Base-by-base conservation (phyloP, 2,329 filamentous ascomycete species). In the Davidsoniella neocaledoniae region DNA sequence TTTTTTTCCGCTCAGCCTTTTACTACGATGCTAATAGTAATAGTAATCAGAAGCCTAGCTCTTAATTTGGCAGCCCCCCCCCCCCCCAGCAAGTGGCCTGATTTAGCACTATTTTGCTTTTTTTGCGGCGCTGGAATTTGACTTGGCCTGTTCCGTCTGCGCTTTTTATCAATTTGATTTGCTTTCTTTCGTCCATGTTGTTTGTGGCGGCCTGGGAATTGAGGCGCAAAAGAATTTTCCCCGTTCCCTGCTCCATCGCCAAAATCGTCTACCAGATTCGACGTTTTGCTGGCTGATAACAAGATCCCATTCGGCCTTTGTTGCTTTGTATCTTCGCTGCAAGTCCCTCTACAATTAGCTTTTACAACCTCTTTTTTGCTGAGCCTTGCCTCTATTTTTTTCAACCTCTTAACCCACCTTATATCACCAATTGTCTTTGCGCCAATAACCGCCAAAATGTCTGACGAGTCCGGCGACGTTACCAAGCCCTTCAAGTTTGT, bases 401-500 rank as follows among this genome's bases (percentile, higher is more conserved):
- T 50, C 21, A 23, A 21, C 47, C 42, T 51, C 42, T 33, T 41
- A 29, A 17, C 29, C 21, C 25, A 19, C 23, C 39, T 17, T 9
- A 47, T 43, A 23, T 36, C 50, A 43, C 29, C 26, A 46, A 45
- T 16, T 45, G 38, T 16, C 38, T 48, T 49, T 49, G 47, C 47
- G 41, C 43, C 21, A 33, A 48, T 53, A 48, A 65, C 65, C 63
- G 69, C 69, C 77, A 88, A 71, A 61, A 98, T 98, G 90, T 83
- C 87, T 67, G 86, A 93, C 72, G 82, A 85, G 63, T 74, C 79
- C 64, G 62, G 68, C 61, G 84, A 94, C 68, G 74, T 76, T 60
- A 95, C 88, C 72, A 98, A 95, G 81, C 93, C 93, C 70, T 98
- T 98, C 83, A 98, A 98, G 84, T 96, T 96, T 74, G 91, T 96